A percentile compares a stretch with the other conserved stretches of the same genome.
Conservation (phyloP, 495 filamentous ascomycete species). For the Penicillium manginii region DNA sequence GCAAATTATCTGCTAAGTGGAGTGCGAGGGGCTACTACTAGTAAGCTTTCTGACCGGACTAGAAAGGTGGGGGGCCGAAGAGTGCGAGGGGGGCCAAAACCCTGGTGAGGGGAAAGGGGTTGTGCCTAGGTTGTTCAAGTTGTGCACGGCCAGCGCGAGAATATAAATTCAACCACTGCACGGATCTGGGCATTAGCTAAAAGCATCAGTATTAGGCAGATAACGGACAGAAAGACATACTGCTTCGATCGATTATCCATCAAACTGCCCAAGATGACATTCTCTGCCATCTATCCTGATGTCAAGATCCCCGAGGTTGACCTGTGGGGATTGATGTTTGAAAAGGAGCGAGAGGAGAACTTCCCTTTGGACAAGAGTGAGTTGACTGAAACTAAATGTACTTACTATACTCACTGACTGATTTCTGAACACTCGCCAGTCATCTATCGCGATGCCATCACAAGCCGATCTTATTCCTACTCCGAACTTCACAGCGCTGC, state of each 20-base stretch:
- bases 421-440: slow-evolving; percentile 44
- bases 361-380: not conserved
- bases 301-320: slow-evolving; percentile 69
- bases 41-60: too few species aligned
- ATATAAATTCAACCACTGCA: not conserved
- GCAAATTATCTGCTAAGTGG: too few species aligned
- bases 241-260: not conserved
- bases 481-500: slow-evolving; percentile 60
- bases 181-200: not conserved
- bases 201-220: not conserved
- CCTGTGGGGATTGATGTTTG: slow-evolving; percentile 63
- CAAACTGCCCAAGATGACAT: not conserved
- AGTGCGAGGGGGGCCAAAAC: not conserved
- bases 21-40: too few species aligned
- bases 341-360: not conserved
- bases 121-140: too few species aligned
- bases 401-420: not conserved
- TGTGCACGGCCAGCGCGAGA: not conserved
- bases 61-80: not conserved
- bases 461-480: slow-evolving; percentile 69
- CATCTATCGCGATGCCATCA: slow-evolving; percentile 70
- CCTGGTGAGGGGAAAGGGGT: too few species aligned
- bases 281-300: slow-evolving; percentile 40
- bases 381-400: not conserved
- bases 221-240: not conserved